Percentiles rank a stretch among this genome's conserved stretches.
Evolutionary conservation across 179 eudicot genomes (phyloP).

Genomic region (Patellifolia procumbens): DNA sequence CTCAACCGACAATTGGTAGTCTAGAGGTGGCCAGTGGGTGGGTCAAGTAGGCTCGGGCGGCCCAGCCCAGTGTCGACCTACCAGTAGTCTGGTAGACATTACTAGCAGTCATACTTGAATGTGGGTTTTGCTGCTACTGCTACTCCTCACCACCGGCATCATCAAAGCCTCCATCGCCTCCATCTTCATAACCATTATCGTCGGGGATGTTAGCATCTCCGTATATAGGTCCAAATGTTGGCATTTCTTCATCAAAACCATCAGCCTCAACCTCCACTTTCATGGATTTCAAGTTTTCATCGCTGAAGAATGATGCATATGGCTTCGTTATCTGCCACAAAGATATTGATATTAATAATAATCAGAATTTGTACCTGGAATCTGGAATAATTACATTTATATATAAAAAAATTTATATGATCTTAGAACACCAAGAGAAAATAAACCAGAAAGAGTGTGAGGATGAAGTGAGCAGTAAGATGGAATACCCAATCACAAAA

Average conservation of each 20-base stretch:
- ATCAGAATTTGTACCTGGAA: not conserved
- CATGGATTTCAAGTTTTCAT: conserved; percentile 55
- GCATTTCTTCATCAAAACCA: conserved; percentile 28
- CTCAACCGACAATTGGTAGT: not conserved
- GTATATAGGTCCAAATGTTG: conserved; percentile 20
- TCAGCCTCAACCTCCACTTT: conserved; percentile 22
- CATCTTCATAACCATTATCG: conserved; percentile 49
- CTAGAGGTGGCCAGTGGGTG: too few species aligned
- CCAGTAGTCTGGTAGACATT: not conserved
- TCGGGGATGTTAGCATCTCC: conserved; percentile 41
- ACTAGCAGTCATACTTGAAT: not conserved
- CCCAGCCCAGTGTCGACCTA: not conserved
- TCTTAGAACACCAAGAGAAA: not conserved
- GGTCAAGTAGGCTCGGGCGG: too few species aligned
- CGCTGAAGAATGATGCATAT: conserved; percentile 59
- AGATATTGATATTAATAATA: not conserved
- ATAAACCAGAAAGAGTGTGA: not conserved
- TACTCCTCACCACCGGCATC: conserved; percentile 59
- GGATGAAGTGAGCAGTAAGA: too few species aligned
- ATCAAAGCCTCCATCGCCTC: conserved; percentile 45
- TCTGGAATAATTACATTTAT: not conserved
- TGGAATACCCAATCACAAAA: not conserved
- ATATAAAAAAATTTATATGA: not conserved
- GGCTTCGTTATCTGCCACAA: conserved; percentile 72
- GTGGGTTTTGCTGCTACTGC: conserved; percentile 8